Evolutionary conservation across 2,329 filamentous ascomycete genomes (phyloP).

Genomic region (Chaetothyriales sp.): DNA sequence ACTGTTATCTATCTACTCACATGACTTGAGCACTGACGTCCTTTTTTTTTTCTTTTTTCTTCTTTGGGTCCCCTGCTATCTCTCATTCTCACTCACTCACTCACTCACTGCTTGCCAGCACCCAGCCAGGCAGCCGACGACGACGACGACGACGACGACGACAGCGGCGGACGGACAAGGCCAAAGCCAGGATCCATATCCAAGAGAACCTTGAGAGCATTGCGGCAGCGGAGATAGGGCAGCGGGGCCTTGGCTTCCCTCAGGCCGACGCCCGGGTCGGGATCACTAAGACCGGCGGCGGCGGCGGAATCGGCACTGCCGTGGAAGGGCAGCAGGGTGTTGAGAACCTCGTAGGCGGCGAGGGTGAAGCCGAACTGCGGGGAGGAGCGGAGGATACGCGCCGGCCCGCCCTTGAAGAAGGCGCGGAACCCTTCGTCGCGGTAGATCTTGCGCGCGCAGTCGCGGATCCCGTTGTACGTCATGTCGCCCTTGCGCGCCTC

Average conservation of each 20-base stretch:
- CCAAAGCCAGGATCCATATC: conserved; percentile 92
- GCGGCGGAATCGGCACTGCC: neutral
- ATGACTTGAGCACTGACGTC: no score
- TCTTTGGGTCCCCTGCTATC: no score
- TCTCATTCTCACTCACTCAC: no score
- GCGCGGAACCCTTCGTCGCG: conserved; percentile 86
- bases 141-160: no score
- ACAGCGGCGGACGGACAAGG: conserved; percentile 31
- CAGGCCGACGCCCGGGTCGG: conserved; percentile 49
- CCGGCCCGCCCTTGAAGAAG: conserved; percentile 97
- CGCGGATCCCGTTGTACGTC: conserved; percentile 69
- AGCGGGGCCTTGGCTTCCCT: conserved; percentile 48
- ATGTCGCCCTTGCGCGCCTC: conserved; percentile 92
- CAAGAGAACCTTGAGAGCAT: conserved; percentile 87
- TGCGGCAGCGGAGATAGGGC: conserved; percentile 59
- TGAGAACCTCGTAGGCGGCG: conserved; percentile 83
- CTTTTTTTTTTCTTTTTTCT: no score
- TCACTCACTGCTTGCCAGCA: neutral
- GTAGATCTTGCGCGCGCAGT: conserved; percentile 70
- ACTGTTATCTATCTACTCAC: no score
- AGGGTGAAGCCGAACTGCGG: conserved; percentile 97
- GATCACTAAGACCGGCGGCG: conserved; percentile 37
- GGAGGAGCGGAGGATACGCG: conserved; percentile 84
- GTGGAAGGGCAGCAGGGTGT: conserved; percentile 57
- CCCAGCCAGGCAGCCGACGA: neutral